These are phyloP conservation scores for Termitomyces sp. DNA, from an alignment of 768 basidiomycete genomes.

Conservation along the genomic window DNA sequence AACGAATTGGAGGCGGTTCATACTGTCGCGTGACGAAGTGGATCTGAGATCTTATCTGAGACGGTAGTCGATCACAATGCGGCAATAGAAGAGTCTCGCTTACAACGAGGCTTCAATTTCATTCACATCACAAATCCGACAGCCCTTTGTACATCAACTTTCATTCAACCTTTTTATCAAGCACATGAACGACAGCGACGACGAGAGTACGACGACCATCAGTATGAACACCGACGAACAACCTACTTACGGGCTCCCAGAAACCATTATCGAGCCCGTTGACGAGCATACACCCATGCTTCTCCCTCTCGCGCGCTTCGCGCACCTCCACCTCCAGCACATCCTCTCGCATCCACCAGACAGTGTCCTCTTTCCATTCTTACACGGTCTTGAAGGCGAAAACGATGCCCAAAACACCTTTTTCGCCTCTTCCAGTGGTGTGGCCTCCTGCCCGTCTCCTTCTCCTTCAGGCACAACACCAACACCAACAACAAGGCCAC, in stretches of 20 bases:
- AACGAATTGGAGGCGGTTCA: neutral
- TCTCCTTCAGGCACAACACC: neutral
- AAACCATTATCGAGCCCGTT: neutral
- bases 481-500: neutral
- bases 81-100: constrained; percentile 13
- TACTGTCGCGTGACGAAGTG: neutral
- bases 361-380: constrained; percentile 80
- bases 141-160: constrained; percentile 1
- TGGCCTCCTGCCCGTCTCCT: neutral
- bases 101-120: constrained; percentile 5
- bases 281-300: constrained; percentile 9
- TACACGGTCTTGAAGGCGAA: constrained; percentile 82
- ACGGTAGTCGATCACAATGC: constrained; percentile 11
- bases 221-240: neutral
- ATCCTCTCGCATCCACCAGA: constrained; percentile 74
- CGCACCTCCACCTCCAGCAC: constrained; percentile 59
- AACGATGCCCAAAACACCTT: constrained; percentile 79
- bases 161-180: neutral
- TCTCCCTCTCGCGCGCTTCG: constrained; percentile 45
- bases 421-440: constrained; percentile 45
- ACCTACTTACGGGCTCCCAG: neutral
- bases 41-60: constrained; percentile 14
- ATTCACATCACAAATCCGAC: constrained; percentile 2
- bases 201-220: neutral
- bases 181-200: neutral